Base-by-base conservation (phyloP, 768 basidiomycete genomes). In the Hericium coralloides region DNA sequence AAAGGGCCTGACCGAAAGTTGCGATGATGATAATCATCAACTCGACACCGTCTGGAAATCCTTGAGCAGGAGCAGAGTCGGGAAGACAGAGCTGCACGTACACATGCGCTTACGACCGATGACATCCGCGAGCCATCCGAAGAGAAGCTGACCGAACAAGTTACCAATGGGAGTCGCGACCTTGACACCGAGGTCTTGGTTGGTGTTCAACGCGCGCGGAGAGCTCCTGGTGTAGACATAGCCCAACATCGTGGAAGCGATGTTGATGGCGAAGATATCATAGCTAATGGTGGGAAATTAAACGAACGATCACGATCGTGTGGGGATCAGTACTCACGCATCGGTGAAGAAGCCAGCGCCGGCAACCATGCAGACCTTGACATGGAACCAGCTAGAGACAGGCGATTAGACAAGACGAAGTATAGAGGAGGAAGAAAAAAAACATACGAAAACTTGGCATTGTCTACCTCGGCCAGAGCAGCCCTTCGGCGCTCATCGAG, bases 261-360 rank as follows among this genome's bases (percentile, higher is more conserved):
- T 89, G 69, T 85, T 91, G 72, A 95, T 95, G 7, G 90, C 88
- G 65, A 94, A 97, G 58, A 95, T 85, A 60, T 92, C 91, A 64
- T 90, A 90, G 58, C 81, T 82, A 55, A 17, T 9, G 31, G 25
- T 38, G 26, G 22, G 31, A 45, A 1, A 45, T 45, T 1, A 22
- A 12, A 22, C 43, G 7, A 36, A 9, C 31, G 38, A 22, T 22
- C n/a, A 20, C 25, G 48, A 15, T 17, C 1, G 10, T 12, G n/a
- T 31, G 20, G 22, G 8, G 36, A 9, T 20, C 3, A 38, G 8
- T 0, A 70, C 79, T 63, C 62, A 84, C 80, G 85, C 83, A 72
- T 90, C 92, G 51, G 92, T 92, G 76, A 93, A 95, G 79, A 95
- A 94, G 25, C 92, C 92, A 10, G 87, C 87, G 63, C 92, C 90